These are phyloP conservation scores for Leonotis leonurus DNA, from an alignment of 257 asterid genomes.

Conservation along the genomic window DNA sequence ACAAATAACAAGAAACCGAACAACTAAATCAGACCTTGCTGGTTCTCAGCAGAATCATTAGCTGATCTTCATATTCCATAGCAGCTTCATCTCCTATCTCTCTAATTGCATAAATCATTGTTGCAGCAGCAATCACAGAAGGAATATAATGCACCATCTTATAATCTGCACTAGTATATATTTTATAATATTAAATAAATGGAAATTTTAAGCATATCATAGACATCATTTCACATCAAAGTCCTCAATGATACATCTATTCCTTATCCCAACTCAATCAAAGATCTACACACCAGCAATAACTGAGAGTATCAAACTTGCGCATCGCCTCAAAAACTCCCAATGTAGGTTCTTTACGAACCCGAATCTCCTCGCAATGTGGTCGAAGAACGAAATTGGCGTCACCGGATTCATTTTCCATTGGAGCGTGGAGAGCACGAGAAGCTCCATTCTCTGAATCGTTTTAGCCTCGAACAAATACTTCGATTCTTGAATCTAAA, in stretches of 20 bases:
- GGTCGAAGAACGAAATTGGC: constrained; percentile 76
- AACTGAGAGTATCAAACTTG: constrained; percentile 44
- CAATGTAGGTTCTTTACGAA: constrained; percentile 41
- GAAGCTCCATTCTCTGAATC: constrained; percentile 81
- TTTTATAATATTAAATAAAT: neutral
- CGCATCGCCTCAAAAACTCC: constrained; percentile 62
- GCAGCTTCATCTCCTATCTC: constrained; percentile 35
- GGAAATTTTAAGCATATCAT: neutral
- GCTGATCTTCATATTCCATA: constrained; percentile 25
- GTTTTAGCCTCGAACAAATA: constrained; percentile 80
- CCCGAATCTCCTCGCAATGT: constrained; percentile 66
- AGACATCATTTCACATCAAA: neutral
- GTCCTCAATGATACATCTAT: neutral
- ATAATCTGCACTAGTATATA: constrained; percentile 39
- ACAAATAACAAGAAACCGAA: neutral
- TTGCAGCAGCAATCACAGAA: constrained; percentile 51
- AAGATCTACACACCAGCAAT: constrained; percentile 50
- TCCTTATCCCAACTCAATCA: neutral
- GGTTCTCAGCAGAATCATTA: constrained; percentile 27
- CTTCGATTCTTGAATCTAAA: constrained; percentile 59
- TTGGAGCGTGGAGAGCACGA: constrained; percentile 62
- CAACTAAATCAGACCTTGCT: constrained; percentile 31
- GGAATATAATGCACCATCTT: constrained; percentile 48
- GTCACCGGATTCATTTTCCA: constrained; percentile 93
- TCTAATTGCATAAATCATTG: constrained; percentile 31